Evolutionary conservation across 139 green algal genomes (phyloP).

Genomic region (Ulvella scutata): DNA sequence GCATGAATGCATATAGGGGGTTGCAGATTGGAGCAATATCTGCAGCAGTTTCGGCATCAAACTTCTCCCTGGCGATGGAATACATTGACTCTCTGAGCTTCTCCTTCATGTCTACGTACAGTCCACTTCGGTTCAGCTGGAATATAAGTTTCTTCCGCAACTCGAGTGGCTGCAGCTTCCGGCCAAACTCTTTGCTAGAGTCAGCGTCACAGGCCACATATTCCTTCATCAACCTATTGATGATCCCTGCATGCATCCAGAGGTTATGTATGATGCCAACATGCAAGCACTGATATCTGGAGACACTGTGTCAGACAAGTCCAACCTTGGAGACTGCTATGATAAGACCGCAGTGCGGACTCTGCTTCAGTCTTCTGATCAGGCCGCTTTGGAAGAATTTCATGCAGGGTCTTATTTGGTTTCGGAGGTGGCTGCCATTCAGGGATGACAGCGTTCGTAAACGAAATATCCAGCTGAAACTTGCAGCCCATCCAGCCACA

Average conservation of each 20-base stretch:
- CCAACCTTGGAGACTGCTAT: not conserved
- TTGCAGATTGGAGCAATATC: not conserved
- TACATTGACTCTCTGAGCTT: slow-evolving; percentile 5
- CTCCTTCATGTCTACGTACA: slow-evolving; percentile 14
- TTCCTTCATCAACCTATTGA: not conserved
- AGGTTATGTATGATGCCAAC: not conserved
- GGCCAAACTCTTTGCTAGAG: not conserved
- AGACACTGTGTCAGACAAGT: not conserved
- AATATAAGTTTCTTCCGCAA: slow-evolving; percentile 10
- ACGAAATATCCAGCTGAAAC: not conserved
- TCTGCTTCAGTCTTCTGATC: not conserved
- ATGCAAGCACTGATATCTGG: not conserved
- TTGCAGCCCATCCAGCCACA: not conserved
- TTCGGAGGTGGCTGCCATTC: not conserved
- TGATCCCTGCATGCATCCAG: not conserved
- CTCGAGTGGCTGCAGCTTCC: not conserved
- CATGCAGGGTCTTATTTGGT: not conserved
- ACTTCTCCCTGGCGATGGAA: slow-evolving; percentile 4
- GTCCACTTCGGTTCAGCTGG: slow-evolving; percentile 14
- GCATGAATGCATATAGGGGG: slow-evolving; percentile 1
- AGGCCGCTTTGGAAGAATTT: not conserved
- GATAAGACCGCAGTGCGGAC: not conserved
- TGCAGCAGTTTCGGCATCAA: not conserved
- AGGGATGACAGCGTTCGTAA: not conserved
- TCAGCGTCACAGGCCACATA: not conserved